Base-by-base conservation (phyloP, 2,329 filamentous ascomycete genomes). In the Aspergillus sp. region DNA sequence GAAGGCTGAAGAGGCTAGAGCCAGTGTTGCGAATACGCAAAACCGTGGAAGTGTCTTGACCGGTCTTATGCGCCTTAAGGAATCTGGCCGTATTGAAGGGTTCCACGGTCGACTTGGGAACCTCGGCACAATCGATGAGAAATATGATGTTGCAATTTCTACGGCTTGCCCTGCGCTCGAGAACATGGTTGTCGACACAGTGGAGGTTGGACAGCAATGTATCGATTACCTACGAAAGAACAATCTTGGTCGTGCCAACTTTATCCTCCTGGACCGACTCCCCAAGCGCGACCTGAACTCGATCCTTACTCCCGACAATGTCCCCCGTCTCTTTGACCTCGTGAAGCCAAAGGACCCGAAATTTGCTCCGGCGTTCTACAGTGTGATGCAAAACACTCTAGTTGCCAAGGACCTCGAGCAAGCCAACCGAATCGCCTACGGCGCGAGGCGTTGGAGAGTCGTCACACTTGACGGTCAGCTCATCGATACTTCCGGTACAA, bases 221-320 rank as follows among this genome's bases (percentile, higher is more conserved):
- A 98, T 99, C 62, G 95, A 98, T 70, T 95, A 99, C 69, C 83
- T 99, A 12, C 87, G 95, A 55, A 99, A 98, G 81, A 99, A 96
- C 67, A 97, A 97, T 65, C 86, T 99, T 3, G 95, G 95, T 12
- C 87, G 96, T 66, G 95, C 93, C 58, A 97, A 97, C 77, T 98
- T 99, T 73, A 98, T 99, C 68, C 90, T 95, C 64, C 83, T 99
- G 15, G 91, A 99, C 74, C 92, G 93, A 70, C 80, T 98, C 48
- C 86, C 91, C 22, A 81, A 84, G 32, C 86, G 91, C 52, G 90
- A 96, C 67, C 78, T 98, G 66, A 87, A 87, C 2, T 78, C 85
- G 0, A 93, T 98, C 53, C 83, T 90, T 58, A 99, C 95, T 0
- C 95, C 95, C 0, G 95, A 99, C 74, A 88, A 91, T 66, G 93